Conservation (phyloP, 148 eudicot genomes). For the Mesembryanthemum crystallinum region DNA sequence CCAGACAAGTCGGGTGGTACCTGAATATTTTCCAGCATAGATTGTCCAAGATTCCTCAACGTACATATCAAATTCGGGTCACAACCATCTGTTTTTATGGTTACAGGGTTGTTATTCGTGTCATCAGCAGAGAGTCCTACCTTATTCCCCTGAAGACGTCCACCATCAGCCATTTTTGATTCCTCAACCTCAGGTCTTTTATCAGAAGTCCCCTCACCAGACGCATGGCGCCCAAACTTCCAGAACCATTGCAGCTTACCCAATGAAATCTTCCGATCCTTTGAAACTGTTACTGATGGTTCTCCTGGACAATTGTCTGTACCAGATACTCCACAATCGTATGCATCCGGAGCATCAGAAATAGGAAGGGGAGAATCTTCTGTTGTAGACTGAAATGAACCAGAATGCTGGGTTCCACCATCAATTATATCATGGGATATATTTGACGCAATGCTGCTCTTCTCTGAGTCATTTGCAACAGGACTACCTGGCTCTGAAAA, state of each 20-base stretch:
- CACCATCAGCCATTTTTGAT: conserved; percentile 34
- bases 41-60: conserved; percentile 77
- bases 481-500: conserved; percentile 59
- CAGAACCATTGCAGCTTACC: conserved; percentile 81
- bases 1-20: conserved; percentile 32
- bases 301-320: conserved; percentile 28
- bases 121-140: conserved; percentile 33
- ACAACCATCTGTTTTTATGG: conserved; percentile 47
- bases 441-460: conserved; percentile 60
- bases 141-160: conserved; percentile 27
- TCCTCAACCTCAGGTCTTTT: conserved; percentile 37
- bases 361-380: conserved; percentile 29
- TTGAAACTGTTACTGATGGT: conserved; percentile 23
- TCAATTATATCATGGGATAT: conserved; percentile 43
- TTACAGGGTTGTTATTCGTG: conserved; percentile 20
- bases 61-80: conserved; percentile 63
- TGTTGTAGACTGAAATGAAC: conserved; percentile 27
- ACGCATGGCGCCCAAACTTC: conserved; percentile 62
- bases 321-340: conserved; percentile 15
- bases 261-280: conserved; percentile 43
- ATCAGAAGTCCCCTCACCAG: conserved; percentile 54
- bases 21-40: conserved; percentile 95
- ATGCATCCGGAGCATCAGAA: conserved; percentile 25
- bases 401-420: conserved; percentile 25
- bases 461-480: conserved; percentile 44